Evolutionary conservation across 257 asterid species (phyloP).

Genomic region (Solanum dulcamara): DNA sequence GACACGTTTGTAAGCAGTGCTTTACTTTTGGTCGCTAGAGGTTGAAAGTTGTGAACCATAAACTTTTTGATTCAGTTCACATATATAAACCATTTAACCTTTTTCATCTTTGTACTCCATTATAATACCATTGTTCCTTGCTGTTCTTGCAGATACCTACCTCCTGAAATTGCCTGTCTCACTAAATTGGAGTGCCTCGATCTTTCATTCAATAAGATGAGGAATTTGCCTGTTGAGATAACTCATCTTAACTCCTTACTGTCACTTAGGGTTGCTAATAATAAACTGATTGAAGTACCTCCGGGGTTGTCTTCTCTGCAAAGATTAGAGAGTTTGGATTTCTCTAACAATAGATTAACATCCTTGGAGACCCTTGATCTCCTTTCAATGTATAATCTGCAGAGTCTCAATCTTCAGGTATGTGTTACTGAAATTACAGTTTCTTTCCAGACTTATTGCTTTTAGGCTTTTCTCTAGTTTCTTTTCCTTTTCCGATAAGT

Average conservation of each 20-base stretch:
- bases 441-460: background rate
- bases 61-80: background rate
- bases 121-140: background rate
- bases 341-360: conserved; percentile 69
- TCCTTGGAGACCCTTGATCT: conserved; percentile 66
- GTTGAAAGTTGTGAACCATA: background rate
- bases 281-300: conserved; percentile 71
- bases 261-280: conserved; percentile 65
- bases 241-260: conserved; percentile 44
- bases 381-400: conserved; percentile 65
- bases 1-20: background rate
- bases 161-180: conserved; percentile 85
- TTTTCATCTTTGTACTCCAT: background rate
- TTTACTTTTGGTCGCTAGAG: background rate
- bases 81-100: background rate
- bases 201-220: conserved; percentile 87
- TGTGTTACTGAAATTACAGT: background rate
- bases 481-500: background rate
- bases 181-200: conserved; percentile 67
- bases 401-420: conserved; percentile 68
- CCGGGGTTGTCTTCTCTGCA: conserved; percentile 45
- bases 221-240: conserved; percentile 76
- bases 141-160: conserved; percentile 67
- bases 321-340: conserved; percentile 74
- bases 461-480: background rate